A percentile compares a stretch with the other conserved stretches of the same genome.
Conservation (phyloP, 306 rosid species). For the Vachellia collinsii region DNA sequence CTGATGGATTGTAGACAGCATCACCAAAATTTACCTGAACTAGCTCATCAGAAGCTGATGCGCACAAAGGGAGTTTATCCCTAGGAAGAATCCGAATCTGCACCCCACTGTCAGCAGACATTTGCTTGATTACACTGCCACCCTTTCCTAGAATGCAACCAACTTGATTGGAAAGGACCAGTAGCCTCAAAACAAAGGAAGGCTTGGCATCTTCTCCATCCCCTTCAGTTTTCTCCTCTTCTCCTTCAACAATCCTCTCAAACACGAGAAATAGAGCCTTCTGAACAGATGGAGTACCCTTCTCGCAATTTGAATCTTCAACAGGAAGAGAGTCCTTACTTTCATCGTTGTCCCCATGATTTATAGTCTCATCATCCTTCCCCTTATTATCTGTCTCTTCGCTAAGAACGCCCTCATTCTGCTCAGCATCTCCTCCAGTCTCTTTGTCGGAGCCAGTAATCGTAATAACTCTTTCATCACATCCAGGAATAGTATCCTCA, state of each 20-base stretch:
- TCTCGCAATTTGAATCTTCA: constrained; percentile 42
- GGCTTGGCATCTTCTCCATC: constrained; percentile 51
- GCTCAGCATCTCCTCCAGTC: constrained; percentile 48
- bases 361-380: constrained; percentile 37
- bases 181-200: constrained; percentile 59
- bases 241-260: constrained; percentile 68
- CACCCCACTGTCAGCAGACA: constrained; percentile 90
- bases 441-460: constrained; percentile 59
- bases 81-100: constrained; percentile 85
- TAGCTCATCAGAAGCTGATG: constrained; percentile 65
- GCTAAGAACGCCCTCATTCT: constrained; percentile 45
- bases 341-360: constrained; percentile 33
- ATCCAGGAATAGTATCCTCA: constrained; percentile 71
- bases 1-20: not conserved
- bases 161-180: constrained; percentile 76
- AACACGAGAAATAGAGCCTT: constrained; percentile 71
- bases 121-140: constrained; percentile 85
- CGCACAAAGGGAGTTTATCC: constrained; percentile 82
- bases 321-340: constrained; percentile 43
- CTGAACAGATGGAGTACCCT: constrained; percentile 49
- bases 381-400: constrained; percentile 52
- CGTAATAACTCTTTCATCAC: constrained; percentile 75
- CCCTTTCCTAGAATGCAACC: constrained; percentile 94
- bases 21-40: constrained; percentile 72
- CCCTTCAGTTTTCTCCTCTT: constrained; percentile 47